These are phyloP conservation scores for Fusarium udum DNA, from an alignment of 2,329 filamentous ascomycete genomes.

Conservation along the genomic window DNA sequence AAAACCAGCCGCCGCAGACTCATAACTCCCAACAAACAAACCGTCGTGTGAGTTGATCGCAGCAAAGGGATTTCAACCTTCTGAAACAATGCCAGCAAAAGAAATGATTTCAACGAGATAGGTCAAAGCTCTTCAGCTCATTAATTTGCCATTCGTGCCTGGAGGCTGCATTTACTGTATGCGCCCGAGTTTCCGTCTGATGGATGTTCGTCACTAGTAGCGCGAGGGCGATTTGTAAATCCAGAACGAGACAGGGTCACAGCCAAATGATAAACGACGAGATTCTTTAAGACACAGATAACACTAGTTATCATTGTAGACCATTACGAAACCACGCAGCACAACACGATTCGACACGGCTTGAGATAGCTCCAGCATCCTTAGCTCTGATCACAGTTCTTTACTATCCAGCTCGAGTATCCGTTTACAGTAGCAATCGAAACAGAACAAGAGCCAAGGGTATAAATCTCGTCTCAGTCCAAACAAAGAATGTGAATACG, in stretches of 20 bases:
- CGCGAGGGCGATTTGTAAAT: background rate
- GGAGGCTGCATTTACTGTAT: fast-evolving
- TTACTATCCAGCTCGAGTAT: fast-evolving
- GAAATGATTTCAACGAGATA: fast-evolving
- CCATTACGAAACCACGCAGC: fast-evolving
- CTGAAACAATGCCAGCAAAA: background rate
- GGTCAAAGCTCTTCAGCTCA: fast-evolving
- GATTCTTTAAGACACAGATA: fast-evolving
- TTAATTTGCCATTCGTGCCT: background rate
- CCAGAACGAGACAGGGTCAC: background rate
- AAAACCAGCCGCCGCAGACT: no score
- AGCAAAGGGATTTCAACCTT: background rate
- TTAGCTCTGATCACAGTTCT: background rate
- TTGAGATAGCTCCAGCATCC: background rate
- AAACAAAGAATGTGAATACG: fast-evolving
- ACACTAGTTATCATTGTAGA: fast-evolving
- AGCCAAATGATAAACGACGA: fast-evolving
- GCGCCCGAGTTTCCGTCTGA: fast-evolving
- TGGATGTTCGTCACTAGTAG: background rate
- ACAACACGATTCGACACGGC: background rate
- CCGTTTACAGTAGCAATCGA: fast-evolving
- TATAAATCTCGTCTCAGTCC: fast-evolving
- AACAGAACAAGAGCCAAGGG: no score
- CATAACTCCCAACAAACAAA: fast-evolving
- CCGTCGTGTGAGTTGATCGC: fast-evolving